Evolutionary conservation across 225 moss, liverwort and hornwort species (phyloP).

Genomic region (Marchantia paleacea): DNA sequence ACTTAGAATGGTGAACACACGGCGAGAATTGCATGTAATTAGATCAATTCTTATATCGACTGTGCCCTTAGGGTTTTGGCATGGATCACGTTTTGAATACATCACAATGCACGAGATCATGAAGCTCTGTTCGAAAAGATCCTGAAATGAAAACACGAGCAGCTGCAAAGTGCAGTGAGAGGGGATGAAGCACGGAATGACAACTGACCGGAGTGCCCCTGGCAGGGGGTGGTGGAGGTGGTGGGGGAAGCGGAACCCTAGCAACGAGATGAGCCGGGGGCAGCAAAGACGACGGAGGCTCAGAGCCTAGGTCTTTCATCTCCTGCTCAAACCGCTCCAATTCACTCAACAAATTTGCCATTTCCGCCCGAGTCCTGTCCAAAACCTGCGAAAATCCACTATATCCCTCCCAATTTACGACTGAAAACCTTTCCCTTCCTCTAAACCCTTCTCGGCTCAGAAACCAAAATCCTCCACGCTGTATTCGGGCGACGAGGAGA

Average conservation of each 20-base stretch:
- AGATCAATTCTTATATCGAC: conserved; percentile 20
- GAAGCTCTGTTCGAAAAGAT: conserved; percentile 1
- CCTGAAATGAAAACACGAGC: conserved; percentile 6
- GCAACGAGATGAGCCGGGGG: conserved; percentile 53
- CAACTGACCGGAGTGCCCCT: conserved; percentile 35
- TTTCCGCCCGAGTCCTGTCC: conserved; percentile 1
- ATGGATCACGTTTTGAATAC: neutral
- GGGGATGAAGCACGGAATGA: neutral
- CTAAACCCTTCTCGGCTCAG: neutral
- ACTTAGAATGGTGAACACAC: conserved; percentile 24
- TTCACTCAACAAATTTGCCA: conserved; percentile 88
- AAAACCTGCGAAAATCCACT: neutral
- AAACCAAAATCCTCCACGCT: neutral
- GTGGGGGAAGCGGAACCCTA: conserved; percentile 40
- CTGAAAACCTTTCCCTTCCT: neutral
- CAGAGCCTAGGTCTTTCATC: conserved; percentile 91
- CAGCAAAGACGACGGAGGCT: conserved; percentile 45
- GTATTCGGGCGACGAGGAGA: no score
- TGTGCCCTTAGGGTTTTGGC: conserved; percentile 11
- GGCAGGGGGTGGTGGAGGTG: conserved; percentile 39
- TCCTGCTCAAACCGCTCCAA: conserved; percentile 94
- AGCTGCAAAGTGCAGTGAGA: neutral
- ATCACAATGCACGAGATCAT: conserved; percentile 11
- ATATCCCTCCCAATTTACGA: neutral
- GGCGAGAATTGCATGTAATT: conserved; percentile 25